These are phyloP conservation scores for Monilinia vaccinii-corymbosi DNA, from an alignment of 2,329 filamentous ascomycete genomes.

Conservation along the genomic window DNA sequence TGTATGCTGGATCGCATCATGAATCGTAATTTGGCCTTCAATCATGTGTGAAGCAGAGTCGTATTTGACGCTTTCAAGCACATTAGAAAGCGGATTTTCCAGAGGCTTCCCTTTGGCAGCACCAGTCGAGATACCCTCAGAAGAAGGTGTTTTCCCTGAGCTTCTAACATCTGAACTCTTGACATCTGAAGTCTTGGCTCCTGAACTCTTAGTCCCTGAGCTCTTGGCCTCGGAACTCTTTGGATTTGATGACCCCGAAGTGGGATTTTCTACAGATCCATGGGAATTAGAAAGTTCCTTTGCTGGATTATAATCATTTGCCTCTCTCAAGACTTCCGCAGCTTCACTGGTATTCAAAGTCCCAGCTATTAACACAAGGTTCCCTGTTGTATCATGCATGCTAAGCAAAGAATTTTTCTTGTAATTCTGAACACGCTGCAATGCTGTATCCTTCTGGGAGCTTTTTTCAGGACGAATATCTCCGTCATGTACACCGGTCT, in stretches of 20 bases:
- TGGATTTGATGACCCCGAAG: not conserved
- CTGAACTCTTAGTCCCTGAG: not conserved
- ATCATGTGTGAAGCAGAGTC: not conserved
- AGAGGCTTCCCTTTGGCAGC: not conserved
- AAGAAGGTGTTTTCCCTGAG: slow-evolving; percentile 15
- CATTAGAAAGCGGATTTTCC: not conserved
- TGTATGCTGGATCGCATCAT: not conserved
- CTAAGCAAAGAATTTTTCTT: not conserved
- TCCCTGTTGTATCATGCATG: not conserved
- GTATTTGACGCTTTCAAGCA: not conserved
- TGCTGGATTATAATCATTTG: not conserved
- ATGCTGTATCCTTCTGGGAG: not conserved
- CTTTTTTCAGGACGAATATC: not conserved
- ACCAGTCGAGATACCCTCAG: slow-evolving; percentile 14
- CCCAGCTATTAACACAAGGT: slow-evolving; percentile 11
- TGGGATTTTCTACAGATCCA: not conserved
- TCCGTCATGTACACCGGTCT: slow-evolving; percentile 17
- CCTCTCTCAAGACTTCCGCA: slow-evolving; percentile 7
- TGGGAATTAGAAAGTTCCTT: not conserved
- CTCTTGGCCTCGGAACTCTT: not conserved
- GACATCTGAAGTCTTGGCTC: not conserved
- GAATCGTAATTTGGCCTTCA: not conserved
- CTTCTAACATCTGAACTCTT: not conserved
- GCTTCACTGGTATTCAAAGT: slow-evolving; percentile 15
- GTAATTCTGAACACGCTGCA: not conserved